Evolutionary conservation across 2,329 filamentous ascomycete genomes (phyloP), one percentile per base, ranked within the genome.

Genomic region (Clonostachys rosea): DNA sequence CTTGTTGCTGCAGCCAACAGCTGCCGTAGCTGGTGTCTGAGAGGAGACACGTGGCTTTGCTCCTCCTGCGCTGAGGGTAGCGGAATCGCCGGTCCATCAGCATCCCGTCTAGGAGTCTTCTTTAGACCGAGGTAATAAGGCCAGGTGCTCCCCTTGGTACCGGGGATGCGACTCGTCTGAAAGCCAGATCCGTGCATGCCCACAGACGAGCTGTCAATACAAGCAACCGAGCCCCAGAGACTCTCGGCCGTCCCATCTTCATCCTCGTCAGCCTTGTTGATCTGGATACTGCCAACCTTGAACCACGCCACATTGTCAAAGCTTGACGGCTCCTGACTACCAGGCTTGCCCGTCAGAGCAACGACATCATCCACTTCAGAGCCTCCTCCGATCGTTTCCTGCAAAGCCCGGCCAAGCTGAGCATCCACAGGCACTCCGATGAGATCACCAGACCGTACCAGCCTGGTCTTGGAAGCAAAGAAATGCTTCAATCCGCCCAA

Each of bases 161-260:
- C 83, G 0, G 92, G 92, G 7, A 96, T 76, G 45, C 86, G 85
- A 58, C 87, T 86, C 42, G 88, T 87, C 59, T 91, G 89, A 53
- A 87, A 95, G 5, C 94, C 94, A 35, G 91, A 91, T 60, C 95
- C 91, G 49, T 91, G 88, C 76, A 97, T 92, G 50, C 90, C 87
- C 5, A 95, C 95, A 49, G 84, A 87, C 7, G 86, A 81, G 41
- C 89, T 88, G 63, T 97, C 92, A 43, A 99, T 89, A 42, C 86
- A 86, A 4, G 87, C 89, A 37, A 92, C 84, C 2, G 88, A 87
- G 36, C 89, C 90, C 94, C 94, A 99, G 9, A 84, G 72, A 45
- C 88, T 84, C 43, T 84, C 80, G 5, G 79, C 77, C 3, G 80
- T 73, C 13, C 80, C 79, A 34, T 83, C 79, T n/a, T 78, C 74